Evolutionary conservation across 1,139 yeast species (phyloP).

Genomic region (Candida labiduridarum): DNA sequence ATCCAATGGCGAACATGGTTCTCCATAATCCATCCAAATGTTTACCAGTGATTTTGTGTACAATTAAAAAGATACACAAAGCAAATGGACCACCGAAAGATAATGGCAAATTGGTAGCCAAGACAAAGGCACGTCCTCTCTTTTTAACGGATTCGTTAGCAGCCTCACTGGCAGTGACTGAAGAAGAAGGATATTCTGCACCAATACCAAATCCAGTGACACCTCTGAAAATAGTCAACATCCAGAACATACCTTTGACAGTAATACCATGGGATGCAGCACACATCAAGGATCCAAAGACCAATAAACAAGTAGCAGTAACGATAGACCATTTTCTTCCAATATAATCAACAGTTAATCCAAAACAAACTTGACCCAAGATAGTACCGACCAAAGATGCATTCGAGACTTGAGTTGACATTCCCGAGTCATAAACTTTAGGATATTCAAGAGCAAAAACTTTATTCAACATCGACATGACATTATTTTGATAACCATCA

Average conservation of each 20-base stretch:
- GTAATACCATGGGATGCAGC: constrained; percentile 52
- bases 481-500: constrained; percentile 56
- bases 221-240: constrained; percentile 69
- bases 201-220: constrained; percentile 77
- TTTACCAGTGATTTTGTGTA: constrained; percentile 54
- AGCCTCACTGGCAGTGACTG: constrained; percentile 71
- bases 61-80: constrained; percentile 65
- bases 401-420: constrained; percentile 51
- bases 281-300: constrained; percentile 48
- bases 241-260: constrained; percentile 61
- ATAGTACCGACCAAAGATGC: constrained; percentile 54
- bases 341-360: constrained; percentile 46
- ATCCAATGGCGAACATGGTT: constrained; percentile 73
- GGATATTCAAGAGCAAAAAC: constrained; percentile 37
- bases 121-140: constrained; percentile 64
- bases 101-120: constrained; percentile 73
- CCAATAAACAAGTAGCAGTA: constrained; percentile 45
- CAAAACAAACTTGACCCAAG: constrained; percentile 50
- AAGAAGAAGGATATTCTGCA: constrained; percentile 75
- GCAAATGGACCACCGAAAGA: constrained; percentile 81
- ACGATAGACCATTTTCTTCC: constrained; percentile 53
- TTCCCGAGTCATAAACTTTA: constrained; percentile 31
- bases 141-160: constrained; percentile 63
- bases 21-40: constrained; percentile 69
- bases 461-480: constrained; percentile 48